Evolutionary conservation across 805 yeast species (phyloP), one percentile per base, ranked within the genome.

Genomic region (Grigorovia jiainica): DNA sequence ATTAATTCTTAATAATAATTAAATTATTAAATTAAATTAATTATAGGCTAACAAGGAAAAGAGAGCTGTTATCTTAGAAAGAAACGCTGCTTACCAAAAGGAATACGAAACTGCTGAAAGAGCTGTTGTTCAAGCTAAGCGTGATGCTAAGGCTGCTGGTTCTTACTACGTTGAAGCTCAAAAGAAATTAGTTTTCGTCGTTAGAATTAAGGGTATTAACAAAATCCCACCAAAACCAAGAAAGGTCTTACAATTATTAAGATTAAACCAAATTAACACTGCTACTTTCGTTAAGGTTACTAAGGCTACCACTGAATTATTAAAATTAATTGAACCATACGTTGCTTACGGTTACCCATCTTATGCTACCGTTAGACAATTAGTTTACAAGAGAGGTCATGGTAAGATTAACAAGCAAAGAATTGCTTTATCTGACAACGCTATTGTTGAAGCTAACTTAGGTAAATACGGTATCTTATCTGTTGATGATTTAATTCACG

Each of bases 181-280:
- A 79, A 79, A 81, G 65, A 87, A 86, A 74, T 82, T 89, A 65
- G 95, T 86, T 57, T 87, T 89, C 71, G 95, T 89, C 66, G 79
- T 89, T 71, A 87, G 97, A 83, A 89, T 89, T 82, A 89, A 89
- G 90, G 97, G 97, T 89, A 86, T 89, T 72, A 84, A 77, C 89
- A 89, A 87, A 83, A 87, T 89, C 63, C 85, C 96, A 67, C 96
- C 97, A 66, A 89, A 89, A 83, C 95, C 96, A 80, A 87, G 96
- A 85, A 89, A 89, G 85, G 95, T 89, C 64, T 72, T 87, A 71
- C 95, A 83, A 75, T 79, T 87, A 68, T 77, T 86, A 71, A 82
- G 95, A 79, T 80, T 87, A 72, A 77, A 80, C 68, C 95, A 85
- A 77, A 84, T 87, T 72, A 87, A 87, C 79, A 77, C 92, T 63